Evolutionary conservation across 2,329 filamentous ascomycete species (phyloP), one percentile per base, ranked within the genome.

Genomic region (Phialemonium atrogriseum): DNA sequence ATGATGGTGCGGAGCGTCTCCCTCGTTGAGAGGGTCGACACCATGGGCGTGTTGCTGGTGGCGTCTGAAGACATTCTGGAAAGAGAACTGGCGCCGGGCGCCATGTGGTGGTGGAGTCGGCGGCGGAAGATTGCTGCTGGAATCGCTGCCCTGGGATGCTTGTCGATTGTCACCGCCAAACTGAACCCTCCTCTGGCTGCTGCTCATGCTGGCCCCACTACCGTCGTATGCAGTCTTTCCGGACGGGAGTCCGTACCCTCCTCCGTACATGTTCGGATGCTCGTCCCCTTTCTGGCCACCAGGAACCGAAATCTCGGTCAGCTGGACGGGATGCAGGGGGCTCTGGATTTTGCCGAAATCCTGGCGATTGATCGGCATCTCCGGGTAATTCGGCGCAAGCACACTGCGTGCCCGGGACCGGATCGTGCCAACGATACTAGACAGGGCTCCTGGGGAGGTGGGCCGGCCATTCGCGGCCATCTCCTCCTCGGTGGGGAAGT

Each of bases 41-140:
- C 27, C 34, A 7, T 37, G 37, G 16, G 37, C 44, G 5, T 47
- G 41, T 29, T 47, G 41, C 42, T 64, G 65, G 43, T 67, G 60
- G 30, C 78, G 70, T 38, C 64, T 63, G 56, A 95, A 91, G 32
- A 94, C 77, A 43, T 83, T 86, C 42, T 88, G 81, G 66, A 96
- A 96, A 12, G 84, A 93, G 59, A 96, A 98, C 51, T 94, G 85
- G 38, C 89, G 73, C 42, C 66, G 73, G 9, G 81, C 74, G 33
- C 70, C 55, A 26, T 73, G 73, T 4, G 69, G 76, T 5, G 77
- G 77, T 2, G 79, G 78, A 4, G 73, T 68, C 1, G 80, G 79
- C 2, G 76, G 67, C 4, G 58, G 60, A 10, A 68, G 56, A 30
- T 56, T 60, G 13, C 51, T 56, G 45, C 51, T 57, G 38, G 56